Evolutionary conservation across 805 yeast species (phyloP), one percentile per base, ranked within the genome.

Genomic region (Candida boleticola): DNA sequence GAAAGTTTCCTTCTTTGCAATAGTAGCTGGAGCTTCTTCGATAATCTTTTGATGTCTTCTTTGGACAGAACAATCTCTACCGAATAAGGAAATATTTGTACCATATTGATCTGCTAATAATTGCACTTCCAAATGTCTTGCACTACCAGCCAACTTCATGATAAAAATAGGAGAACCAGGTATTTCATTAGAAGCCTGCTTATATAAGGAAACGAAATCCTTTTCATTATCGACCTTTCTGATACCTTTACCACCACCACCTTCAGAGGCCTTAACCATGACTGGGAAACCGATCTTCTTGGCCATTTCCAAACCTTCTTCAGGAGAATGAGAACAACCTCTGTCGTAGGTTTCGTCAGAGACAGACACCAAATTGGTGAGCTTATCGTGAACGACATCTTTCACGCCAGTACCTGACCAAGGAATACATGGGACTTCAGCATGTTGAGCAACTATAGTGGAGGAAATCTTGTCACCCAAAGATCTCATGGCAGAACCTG

Each of bases 191-290:
- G 95, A 88, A 36, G 97, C 99, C 73, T 93, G 99, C 53, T 83
- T 82, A 63, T 92, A 93, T 49, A 86, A 68, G 21, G 87, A 49
- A 32, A 74, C 58, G 52, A 93, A 93, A 56, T 89, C 86, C 49
- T 80, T 82, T 64, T 85, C 96, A 49, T 74, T 63, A 43, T 87
- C 96, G 50, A 89, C 98, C 69, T 89, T 89, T 74, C 99, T 85
- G 66, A 93, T 93, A 79, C 99, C 99, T 72, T 93, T 93, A 76
- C 99, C 99, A 73, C 99, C 99, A 69, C 99, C 99, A 76, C 99
- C 99, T 81, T 93, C 99, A 45, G 97, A 89, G 38, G 99, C 99
- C 69, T 93, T 93, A 61, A 93, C 83, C 99, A 93, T 93, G 41
- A 93, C 96, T 25, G 99, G 99, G 74, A 93, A 89, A 1, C 99